Evolutionary conservation across 2,329 filamentous ascomycete species (phyloP).

Genomic region (Talaromyces sp.): DNA sequence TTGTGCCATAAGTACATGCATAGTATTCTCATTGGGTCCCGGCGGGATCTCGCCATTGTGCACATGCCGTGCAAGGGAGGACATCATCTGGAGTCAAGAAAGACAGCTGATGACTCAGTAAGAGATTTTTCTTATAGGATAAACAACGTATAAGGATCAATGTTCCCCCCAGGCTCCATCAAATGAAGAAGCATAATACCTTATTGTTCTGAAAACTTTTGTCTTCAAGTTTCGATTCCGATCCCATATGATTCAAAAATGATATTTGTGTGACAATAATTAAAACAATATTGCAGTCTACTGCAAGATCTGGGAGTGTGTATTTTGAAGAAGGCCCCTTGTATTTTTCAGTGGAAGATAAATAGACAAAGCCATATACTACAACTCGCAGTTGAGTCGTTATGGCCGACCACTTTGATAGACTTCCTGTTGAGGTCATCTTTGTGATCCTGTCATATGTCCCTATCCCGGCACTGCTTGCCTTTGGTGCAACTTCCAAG

Average conservation of each 20-base stretch:
- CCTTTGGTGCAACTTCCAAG: constrained; percentile 32
- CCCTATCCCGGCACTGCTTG: constrained; percentile 27
- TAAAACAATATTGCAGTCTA: not conserved
- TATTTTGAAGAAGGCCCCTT: not conserved
- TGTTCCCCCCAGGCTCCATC: too few relatives aligned
- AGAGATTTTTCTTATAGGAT: too few relatives aligned
- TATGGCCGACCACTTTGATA: constrained; percentile 18
- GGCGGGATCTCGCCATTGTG: not conserved
- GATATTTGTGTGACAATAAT: not conserved
- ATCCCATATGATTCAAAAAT: not conserved
- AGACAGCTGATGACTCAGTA: not conserved
- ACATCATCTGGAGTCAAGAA: not conserved
- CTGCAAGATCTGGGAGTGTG: not conserved
- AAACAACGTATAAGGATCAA: not conserved
- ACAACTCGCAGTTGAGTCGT: not conserved
- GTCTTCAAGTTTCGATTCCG: not conserved
- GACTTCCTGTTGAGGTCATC: constrained; percentile 31
- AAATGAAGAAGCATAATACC: not conserved
- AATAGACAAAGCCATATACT: not conserved
- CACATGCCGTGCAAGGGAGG: not conserved
- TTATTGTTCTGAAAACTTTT: not conserved
- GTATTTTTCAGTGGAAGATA: not conserved
- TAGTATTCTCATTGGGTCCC: not conserved
- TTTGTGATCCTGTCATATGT: constrained; percentile 31
- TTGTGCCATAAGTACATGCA: not conserved